phyloP scores from a whole-genome alignment of 257 asterid genomes.

The Gentiana dahurica region DNA sequence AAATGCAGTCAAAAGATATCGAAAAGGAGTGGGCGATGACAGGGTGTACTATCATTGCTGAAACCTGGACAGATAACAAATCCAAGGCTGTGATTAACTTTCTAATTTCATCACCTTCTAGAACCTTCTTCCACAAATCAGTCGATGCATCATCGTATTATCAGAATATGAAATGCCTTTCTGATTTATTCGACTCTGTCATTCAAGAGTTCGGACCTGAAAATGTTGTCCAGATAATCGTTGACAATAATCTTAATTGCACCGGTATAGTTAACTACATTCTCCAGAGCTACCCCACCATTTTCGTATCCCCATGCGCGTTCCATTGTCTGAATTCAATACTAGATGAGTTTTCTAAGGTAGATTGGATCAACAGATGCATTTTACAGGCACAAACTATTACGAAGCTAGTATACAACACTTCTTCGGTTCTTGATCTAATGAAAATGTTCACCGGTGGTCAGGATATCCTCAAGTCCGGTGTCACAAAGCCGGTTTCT shows the following conservation, averaged over 20 bases:
- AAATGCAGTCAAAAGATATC: slow-evolving; percentile 44
- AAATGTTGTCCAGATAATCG: slow-evolving; percentile 72
- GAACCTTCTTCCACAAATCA: slow-evolving; percentile 76
- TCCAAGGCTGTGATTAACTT: slow-evolving; percentile 74
- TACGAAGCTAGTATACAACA: slow-evolving; percentile 67
- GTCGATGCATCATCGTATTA: slow-evolving; percentile 78
- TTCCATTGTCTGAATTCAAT: slow-evolving; percentile 71
- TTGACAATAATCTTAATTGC: slow-evolving; percentile 53
- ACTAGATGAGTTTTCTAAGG: slow-evolving; percentile 76
- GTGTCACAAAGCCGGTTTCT: slow-evolving; percentile 64
- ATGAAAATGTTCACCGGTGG: slow-evolving; percentile 89
- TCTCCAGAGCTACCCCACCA: slow-evolving; percentile 56
- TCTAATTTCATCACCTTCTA: slow-evolving; percentile 79
- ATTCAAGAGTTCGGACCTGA: slow-evolving; percentile 80
- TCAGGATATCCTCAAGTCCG: slow-evolving; percentile 64
- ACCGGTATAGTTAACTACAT: slow-evolving; percentile 67
- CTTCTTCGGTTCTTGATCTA: slow-evolving; percentile 41
- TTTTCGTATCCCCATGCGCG: slow-evolving; percentile 86
- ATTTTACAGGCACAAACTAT: slow-evolving; percentile 65
- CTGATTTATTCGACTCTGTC: slow-evolving; percentile 74
- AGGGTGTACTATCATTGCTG: slow-evolving; percentile 85
- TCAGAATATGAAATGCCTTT: slow-evolving; percentile 56
- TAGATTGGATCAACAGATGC: slow-evolving; percentile 82
- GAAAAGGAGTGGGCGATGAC: slow-evolving; percentile 87
- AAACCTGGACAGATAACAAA: slow-evolving; percentile 86